Base-by-base conservation (phyloP, 192 early-diverging fungal species). In the Entrophospora sp. region DNA sequence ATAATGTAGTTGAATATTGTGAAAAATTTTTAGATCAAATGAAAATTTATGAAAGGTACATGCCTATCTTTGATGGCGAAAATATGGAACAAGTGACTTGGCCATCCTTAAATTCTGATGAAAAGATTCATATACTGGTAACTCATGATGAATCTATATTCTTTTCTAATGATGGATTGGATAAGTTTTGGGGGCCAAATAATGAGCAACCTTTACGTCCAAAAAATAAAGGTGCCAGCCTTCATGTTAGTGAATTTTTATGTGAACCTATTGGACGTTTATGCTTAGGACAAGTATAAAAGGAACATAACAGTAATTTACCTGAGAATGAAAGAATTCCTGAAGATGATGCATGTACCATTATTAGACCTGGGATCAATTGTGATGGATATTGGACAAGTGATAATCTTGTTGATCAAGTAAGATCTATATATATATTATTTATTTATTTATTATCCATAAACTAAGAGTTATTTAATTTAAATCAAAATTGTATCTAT, bases 301-400 rank as follows among this genome's bases (percentile, higher is more conserved):
- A 2, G n/a, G 7, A 46, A n/a, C 22, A 9, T 2, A 31, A 36
- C 20, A 34, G 13, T 30, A 36, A 20, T 35, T 20, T 51, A 52
- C 12, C 52, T 35, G 18, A 37, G 38, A 42, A 24, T 32, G 5
- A 9, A 31, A 18, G 16, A 14, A 35, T 31, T 30, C 10, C 32
- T 56, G 13, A 8, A 56, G 10, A 2, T 30, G 52, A 55, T 30
- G 52, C 28, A 4, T 40, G 34, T 22, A 34, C 37, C 25, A 20
- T 59, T 12, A 35, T 25, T 14, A 10, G 37, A 10, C 31, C 12
- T 10, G 55, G 55, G 3, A 58, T 36, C 14, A 43, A 65, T 46
- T 13, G 46, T 1, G 52, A 71, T 34, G 57, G 69, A 42, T 71
- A 65, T 37, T 71, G 57, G 52, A 44, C 8, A 2, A 49, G 16